phyloP scores from a whole-genome alignment of 1,284 basidiomycete species.

The Inonotus obliquus region DNA sequence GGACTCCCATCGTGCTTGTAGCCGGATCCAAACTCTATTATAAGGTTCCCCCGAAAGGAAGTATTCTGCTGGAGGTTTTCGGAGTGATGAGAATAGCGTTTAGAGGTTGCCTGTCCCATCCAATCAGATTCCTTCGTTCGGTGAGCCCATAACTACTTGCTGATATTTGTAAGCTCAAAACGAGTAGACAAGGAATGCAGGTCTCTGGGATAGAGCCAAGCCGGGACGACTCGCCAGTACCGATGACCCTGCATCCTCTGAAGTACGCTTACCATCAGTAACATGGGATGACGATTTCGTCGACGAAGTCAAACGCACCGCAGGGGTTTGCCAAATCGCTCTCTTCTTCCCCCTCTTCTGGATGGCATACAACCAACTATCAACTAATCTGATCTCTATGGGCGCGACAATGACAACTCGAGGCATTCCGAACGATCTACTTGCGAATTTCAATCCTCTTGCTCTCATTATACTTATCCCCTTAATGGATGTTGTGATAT shows the following conservation, averaged over 20 bases:
- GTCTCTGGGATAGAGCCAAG: slow-evolving; percentile 60
- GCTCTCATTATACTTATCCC: slow-evolving; percentile 46
- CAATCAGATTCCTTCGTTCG: slow-evolving; percentile 14
- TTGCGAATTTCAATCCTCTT: slow-evolving; percentile 59
- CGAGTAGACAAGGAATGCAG: slow-evolving; percentile 23
- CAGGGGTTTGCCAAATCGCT: slow-evolving; percentile 66
- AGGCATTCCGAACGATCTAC: slow-evolving; percentile 56
- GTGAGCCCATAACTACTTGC: background rate
- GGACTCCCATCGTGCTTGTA: slow-evolving; percentile 33
- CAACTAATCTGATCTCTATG: slow-evolving; percentile 52
- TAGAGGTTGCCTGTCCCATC: slow-evolving; percentile 18
- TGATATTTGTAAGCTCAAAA: background rate
- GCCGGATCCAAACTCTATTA: slow-evolving; percentile 36
- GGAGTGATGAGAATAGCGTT: slow-evolving; percentile 19
- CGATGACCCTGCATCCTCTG: slow-evolving; percentile 25
- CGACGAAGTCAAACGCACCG: slow-evolving; percentile 55
- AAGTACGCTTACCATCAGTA: slow-evolving; percentile 29
- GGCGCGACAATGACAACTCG: slow-evolving; percentile 44
- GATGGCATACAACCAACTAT: slow-evolving; percentile 50
- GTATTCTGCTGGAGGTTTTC: slow-evolving; percentile 12
- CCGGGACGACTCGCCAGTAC: slow-evolving; percentile 30
- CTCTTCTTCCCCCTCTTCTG: slow-evolving; percentile 53
- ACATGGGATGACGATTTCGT: slow-evolving; percentile 57
- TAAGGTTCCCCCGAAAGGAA: slow-evolving; percentile 31
- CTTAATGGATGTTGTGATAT: slow-evolving; percentile 46